Percentiles rank a stretch among this genome's conserved stretches.
These are phyloP conservation scores for Cystofilobasidium ferigula DNA, from an alignment of 768 basidiomycete genomes.

Conservation along the genomic window DNA sequence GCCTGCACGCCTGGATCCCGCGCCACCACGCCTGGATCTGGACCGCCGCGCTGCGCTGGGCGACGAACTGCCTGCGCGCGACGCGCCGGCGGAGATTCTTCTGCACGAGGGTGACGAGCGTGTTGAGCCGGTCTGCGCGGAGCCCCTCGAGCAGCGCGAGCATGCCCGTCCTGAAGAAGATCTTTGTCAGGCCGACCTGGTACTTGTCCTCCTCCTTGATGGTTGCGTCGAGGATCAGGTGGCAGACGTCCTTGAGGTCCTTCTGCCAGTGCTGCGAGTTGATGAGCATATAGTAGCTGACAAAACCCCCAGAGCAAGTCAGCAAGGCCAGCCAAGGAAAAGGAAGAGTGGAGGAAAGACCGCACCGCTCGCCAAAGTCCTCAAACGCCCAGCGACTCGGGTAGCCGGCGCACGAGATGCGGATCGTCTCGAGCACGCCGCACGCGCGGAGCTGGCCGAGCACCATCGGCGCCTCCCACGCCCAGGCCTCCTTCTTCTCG, in stretches of 20 bases:
- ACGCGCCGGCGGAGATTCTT: conserved; percentile 88
- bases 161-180: conserved; percentile 99
- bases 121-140: conserved; percentile 74
- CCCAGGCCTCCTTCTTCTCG: conserved; percentile 91
- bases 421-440: conserved; percentile 96
- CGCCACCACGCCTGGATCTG: conserved; percentile 92
- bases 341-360: neutral
- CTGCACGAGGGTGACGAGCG: conserved; percentile 87
- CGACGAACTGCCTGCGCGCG: conserved; percentile 67
- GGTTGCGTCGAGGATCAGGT: conserved; percentile 68
- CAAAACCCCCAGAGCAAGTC: neutral
- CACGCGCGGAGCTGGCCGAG: conserved; percentile 89
- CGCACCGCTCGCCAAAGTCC: conserved; percentile 92
- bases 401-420: conserved; percentile 97
- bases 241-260: conserved; percentile 64
- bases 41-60: conserved; percentile 61
- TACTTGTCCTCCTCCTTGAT: conserved; percentile 93
- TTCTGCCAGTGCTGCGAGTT: conserved; percentile 75
- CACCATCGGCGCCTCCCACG: conserved; percentile 89
- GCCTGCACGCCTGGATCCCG: conserved; percentile 61
- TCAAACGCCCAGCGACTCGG: conserved; percentile 97
- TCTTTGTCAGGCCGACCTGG: conserved; percentile 92
- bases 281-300: conserved; percentile 93
- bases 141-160: conserved; percentile 86
- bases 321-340: neutral